Conservation (phyloP, 106 monocot species). For the Hemerocallis citrina region DNA sequence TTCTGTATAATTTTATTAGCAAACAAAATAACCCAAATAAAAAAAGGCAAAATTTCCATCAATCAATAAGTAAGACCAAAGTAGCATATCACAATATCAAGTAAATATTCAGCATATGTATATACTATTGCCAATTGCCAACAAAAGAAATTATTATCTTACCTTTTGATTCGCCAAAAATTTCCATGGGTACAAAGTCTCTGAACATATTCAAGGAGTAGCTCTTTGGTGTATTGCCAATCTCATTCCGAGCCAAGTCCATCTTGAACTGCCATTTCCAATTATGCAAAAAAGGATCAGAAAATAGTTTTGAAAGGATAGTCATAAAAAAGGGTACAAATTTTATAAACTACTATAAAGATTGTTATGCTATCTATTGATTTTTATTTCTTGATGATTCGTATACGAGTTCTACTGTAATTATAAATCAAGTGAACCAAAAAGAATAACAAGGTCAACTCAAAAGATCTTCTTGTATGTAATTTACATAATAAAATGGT, state of each 20-base stretch:
- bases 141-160: background rate
- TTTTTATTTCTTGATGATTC: no score
- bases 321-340: no score
- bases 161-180: slow-evolving; percentile 94
- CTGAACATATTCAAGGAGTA: slow-evolving; percentile 97
- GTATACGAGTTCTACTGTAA: no score
- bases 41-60: background rate
- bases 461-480: no score
- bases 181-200: slow-evolving; percentile 94
- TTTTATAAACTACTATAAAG: no score
- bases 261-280: slow-evolving; percentile 75
- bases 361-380: no score
- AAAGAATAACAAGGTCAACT: no score
- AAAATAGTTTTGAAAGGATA: background rate
- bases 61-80: background rate
- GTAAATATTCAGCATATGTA: background rate
- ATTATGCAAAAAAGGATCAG: background rate
- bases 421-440: no score
- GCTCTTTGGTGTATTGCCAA: slow-evolving; percentile 83
- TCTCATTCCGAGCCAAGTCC: slow-evolving; percentile 70
- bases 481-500: no score
- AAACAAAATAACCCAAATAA: no score
- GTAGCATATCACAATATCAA: background rate
- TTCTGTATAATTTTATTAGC: no score
- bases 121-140: background rate